A percentile compares a stretch with the other conserved stretches of the same genome.
Evolutionary conservation across 164 flowering plant genomes (phyloP).

Genomic region (Brasenia schreberi): DNA sequence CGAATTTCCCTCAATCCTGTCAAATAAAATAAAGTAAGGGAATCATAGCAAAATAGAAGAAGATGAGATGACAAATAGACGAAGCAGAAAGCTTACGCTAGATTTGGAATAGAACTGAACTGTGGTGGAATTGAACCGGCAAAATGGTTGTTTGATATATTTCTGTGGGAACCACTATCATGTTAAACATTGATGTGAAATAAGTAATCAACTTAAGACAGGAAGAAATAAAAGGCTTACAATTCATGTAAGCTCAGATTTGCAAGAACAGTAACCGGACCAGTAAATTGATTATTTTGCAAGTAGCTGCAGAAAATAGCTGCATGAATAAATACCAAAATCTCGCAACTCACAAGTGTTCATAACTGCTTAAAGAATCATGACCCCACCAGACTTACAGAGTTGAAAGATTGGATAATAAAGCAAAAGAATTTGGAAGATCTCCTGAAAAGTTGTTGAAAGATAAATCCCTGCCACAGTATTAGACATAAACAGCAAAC

Average conservation of each 20-base stretch:
- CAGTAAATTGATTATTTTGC: constrained; percentile 78
- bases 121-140: constrained; percentile 86
- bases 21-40: constrained; percentile 11
- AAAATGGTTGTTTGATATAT: constrained; percentile 74
- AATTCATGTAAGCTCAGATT: constrained; percentile 47
- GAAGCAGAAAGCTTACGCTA: constrained; percentile 39
- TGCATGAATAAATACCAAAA: background rate
- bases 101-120: constrained; percentile 47
- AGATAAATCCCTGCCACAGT: constrained; percentile 69
- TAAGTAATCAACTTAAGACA: background rate
- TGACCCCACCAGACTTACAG: constrained; percentile 43
- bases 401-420: constrained; percentile 62
- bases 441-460: constrained; percentile 78
- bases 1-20: constrained; percentile 74
- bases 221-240: constrained; percentile 29
- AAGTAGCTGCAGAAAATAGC: constrained; percentile 34
- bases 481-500: constrained; percentile 3
- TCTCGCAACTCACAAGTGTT: background rate
- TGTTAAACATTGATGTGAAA: background rate
- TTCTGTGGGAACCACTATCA: constrained; percentile 28
- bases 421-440: constrained; percentile 60
- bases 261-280: constrained; percentile 47
- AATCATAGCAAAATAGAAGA: constrained; percentile 1
- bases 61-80: background rate
- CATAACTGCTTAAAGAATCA: background rate